These are phyloP conservation scores for Leishmania arabica DNA, from an alignment of 208 protist species.

Conservation along the genomic window DNA sequence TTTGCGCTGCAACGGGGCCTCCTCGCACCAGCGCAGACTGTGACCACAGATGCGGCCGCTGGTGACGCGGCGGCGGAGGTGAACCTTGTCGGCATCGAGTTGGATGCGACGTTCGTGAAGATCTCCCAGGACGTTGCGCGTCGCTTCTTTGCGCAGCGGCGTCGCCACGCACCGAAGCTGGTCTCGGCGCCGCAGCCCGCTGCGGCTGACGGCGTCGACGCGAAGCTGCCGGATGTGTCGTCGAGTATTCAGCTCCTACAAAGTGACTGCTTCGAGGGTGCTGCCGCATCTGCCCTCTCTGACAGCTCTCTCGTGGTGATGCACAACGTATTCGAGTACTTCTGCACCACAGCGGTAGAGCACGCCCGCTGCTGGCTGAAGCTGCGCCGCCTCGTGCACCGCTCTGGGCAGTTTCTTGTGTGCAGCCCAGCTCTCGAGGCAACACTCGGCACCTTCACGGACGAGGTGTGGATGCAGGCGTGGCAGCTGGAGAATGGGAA, in stretches of 20 bases:
- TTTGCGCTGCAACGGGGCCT: slow-evolving; percentile 49
- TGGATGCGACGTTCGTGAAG: slow-evolving; percentile 22
- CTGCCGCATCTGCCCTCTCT: slow-evolving; percentile 39
- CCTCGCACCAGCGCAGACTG: not conserved
- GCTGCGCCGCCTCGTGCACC: slow-evolving; percentile 49
- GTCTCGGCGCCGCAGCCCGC: not conserved
- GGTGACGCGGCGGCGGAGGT: not conserved
- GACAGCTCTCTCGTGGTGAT: slow-evolving; percentile 69
- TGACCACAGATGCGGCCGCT: not conserved
- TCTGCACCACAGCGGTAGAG: slow-evolving; percentile 39
- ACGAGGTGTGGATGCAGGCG: slow-evolving; percentile 21
- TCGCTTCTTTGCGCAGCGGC: slow-evolving; percentile 38
- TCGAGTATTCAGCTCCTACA: slow-evolving; percentile 36
- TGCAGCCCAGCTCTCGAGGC: slow-evolving; percentile 62
- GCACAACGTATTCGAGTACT: slow-evolving; percentile 93
- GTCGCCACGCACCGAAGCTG: slow-evolving; percentile 19
- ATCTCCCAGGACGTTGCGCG: slow-evolving; percentile 29
- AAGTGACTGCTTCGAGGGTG: slow-evolving; percentile 68
- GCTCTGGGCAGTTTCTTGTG: slow-evolving; percentile 60
- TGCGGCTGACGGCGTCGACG: not conserved
- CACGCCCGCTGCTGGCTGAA: slow-evolving; percentile 71
- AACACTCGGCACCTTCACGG: slow-evolving; percentile 30
- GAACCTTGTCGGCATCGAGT: slow-evolving; percentile 24
- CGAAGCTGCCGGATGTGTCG: slow-evolving; percentile 16
- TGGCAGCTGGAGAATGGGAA: slow-evolving; percentile 2